phyloP scores from a whole-genome alignment of 2,329 filamentous ascomycete species.

The Ampelomyces quisqualis region DNA sequence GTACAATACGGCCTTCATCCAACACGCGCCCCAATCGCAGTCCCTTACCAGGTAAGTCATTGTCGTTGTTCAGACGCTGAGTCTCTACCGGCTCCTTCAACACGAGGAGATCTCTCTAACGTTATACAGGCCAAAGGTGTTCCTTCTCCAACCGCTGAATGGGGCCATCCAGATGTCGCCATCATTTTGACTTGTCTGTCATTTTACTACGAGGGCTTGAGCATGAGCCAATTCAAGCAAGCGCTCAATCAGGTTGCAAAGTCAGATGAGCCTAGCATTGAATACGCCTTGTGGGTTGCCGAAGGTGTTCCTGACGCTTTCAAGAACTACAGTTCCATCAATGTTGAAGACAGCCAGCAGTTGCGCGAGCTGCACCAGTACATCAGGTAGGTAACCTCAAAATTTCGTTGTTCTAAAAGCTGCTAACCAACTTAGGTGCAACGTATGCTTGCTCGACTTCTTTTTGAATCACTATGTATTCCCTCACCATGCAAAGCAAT shows the following conservation, averaged over 20 bases:
- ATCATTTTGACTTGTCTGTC: constrained; percentile 50
- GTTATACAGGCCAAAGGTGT: constrained; percentile 59
- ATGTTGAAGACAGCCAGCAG: constrained; percentile 57
- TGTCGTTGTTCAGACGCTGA: background rate
- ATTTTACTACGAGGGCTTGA: constrained; percentile 64
- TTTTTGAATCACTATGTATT: constrained; percentile 68
- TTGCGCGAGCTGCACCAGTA: constrained; percentile 47
- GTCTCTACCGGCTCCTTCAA: too few relatives aligned
- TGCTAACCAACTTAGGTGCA: constrained; percentile 44
- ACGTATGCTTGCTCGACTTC: constrained; percentile 61
- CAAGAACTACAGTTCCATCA: constrained; percentile 58
- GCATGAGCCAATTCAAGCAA: constrained; percentile 51
- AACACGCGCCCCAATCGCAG: constrained; percentile 59
- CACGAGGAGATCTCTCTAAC: too few relatives aligned
- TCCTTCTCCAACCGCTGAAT: constrained; percentile 65
- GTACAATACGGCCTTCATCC: constrained; percentile 59
- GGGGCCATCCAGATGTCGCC: constrained; percentile 64
- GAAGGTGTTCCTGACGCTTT: constrained; percentile 47
- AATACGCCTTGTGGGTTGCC: constrained; percentile 60
- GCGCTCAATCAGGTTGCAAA: constrained; percentile 55
- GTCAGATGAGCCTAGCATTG: constrained; percentile 57
- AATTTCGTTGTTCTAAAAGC: too few relatives aligned
- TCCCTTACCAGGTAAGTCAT: constrained; percentile 53
- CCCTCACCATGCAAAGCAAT: constrained; percentile 64
- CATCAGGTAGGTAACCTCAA: constrained; percentile 9